Evolutionary conservation across 768 basidiomycete genomes (phyloP).

Genomic region (Leccinellum albellum): DNA sequence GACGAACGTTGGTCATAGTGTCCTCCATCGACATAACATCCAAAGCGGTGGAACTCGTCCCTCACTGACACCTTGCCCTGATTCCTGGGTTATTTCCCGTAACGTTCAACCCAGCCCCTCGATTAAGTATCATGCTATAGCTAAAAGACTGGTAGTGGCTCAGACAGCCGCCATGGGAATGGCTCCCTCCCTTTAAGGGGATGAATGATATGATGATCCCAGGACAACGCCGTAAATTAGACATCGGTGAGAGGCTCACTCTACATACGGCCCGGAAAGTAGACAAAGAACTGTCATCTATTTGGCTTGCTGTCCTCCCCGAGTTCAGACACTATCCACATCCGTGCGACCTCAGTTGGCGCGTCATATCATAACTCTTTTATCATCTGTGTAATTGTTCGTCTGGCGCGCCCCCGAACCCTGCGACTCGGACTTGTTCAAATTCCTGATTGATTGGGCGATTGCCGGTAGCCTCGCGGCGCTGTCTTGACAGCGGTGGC

Average conservation of each 20-base stretch:
- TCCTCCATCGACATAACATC: not conserved
- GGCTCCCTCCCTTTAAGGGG: constrained; percentile 1
- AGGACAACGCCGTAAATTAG: constrained; percentile 10
- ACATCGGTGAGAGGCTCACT: constrained; percentile 2
- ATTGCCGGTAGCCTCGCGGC: not conserved
- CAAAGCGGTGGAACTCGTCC: too few relatives aligned
- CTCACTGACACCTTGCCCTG: constrained; percentile 9
- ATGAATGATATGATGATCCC: constrained; percentile 3
- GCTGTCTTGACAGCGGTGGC: constrained; percentile 15
- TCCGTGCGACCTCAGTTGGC: constrained; percentile 10
- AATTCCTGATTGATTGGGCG: constrained; percentile 1
- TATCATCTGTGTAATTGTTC: constrained; percentile 6
- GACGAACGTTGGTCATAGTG: not conserved
- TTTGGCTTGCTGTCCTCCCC: constrained; percentile 8
- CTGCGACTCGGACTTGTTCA: not conserved
- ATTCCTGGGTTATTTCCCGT: constrained; percentile 11
- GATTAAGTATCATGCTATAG: not conserved
- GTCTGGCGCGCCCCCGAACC: constrained; percentile 2
- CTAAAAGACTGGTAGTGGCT: not conserved
- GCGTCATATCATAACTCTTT: not conserved
- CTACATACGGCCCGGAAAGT: not conserved
- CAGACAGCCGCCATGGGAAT: constrained; percentile 12
- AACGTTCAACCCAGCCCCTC: constrained; percentile 11
- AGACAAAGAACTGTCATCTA: constrained; percentile 10
- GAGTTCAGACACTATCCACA: not conserved